Base-by-base conservation (phyloP, 1,284 basidiomycete genomes). In the Porodaedalea pini region DNA sequence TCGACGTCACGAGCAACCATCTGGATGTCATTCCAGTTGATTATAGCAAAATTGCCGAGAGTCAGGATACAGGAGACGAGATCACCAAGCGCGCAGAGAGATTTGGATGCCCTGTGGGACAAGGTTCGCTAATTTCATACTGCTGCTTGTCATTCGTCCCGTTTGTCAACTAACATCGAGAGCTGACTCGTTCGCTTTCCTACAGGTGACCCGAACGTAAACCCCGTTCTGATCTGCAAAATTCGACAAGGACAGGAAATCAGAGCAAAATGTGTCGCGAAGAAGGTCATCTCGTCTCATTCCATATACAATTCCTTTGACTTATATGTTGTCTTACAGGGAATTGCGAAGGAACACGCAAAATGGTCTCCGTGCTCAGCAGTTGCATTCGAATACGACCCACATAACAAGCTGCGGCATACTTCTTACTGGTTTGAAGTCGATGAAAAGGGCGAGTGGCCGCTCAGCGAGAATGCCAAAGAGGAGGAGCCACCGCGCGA, bases 291-390 rank as follows among this genome's bases (percentile, higher is more conserved):
- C 19, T 56, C 21, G 23, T 45, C 17, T 6, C 4, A 36, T 49
- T n/a, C n/a, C n/a, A n/a, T n/a, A n/a, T n/a, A n/a, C n/a, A n/a
- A n/a, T n/a, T n/a, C n/a, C n/a, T 57, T 2, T 34, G 8, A 49
- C 55, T 55, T 54, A 25, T 39, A 32, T 54, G 44, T 56, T 57
- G 45, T 56, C 36, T 31, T 45, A 17, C 64, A 97, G 92, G 96
- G 96, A 27, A 90, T 98, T 61, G 94, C 94, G 6, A 98, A 99
- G 76, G 94, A 98, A 69, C 97, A 99, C 69, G 94, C 97, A 5
- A 99, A 99, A 75, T 99, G 96, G 94, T 97, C 94, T 0, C 96
- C 97, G 11, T 91, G 94, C 58, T 91, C 94, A 1, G 94, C 97
- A 1, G 87, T 99, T 19, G 86, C 89, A 1, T 99, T 97, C 66